phyloP scores from a whole-genome alignment of 2,329 filamentous ascomycete species.

The Bipolaris zeicola region DNA sequence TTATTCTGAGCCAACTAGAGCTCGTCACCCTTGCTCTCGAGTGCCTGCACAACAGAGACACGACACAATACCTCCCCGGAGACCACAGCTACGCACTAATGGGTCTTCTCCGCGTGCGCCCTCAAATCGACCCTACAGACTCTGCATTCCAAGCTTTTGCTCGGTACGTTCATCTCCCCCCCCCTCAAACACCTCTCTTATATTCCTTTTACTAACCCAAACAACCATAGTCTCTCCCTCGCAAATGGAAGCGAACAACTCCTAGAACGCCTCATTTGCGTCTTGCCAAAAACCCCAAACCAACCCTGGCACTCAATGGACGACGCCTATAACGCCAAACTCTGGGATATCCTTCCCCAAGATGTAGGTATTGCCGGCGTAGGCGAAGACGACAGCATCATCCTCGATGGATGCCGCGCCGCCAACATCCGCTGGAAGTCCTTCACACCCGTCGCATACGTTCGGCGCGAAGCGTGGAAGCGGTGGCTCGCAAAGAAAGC shows the following conservation, averaged over 20 bases:
- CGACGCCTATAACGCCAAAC: constrained; percentile 50
- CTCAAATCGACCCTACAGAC: constrained; percentile 48
- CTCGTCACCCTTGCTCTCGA: constrained; percentile 50
- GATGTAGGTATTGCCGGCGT: constrained; percentile 50
- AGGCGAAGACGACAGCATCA: constrained; percentile 51
- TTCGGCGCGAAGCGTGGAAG: constrained; percentile 32
- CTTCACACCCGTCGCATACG: constrained; percentile 44
- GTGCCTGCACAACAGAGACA: constrained; percentile 50
- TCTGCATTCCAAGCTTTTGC: constrained; percentile 56
- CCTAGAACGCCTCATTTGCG: constrained; percentile 54
- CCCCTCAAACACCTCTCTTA: background rate
- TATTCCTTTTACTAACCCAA: background rate
- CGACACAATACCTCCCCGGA: constrained; percentile 45
- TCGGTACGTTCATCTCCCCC: constrained; percentile 20
- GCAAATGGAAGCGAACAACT: constrained; percentile 54
- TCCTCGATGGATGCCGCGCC: constrained; percentile 51
- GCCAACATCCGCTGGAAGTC: constrained; percentile 54
- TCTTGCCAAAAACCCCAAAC: constrained; percentile 42
- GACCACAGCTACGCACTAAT: constrained; percentile 56
- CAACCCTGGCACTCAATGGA: constrained; percentile 51
- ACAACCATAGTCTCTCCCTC: constrained; percentile 49
- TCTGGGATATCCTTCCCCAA: constrained; percentile 54
- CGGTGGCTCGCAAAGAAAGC: constrained; percentile 30
- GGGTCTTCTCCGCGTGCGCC: constrained; percentile 52
- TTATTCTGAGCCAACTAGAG: constrained; percentile 51